Base-by-base conservation (phyloP, 2,329 filamentous ascomycete species). In the Alternaria arborescens region DNA sequence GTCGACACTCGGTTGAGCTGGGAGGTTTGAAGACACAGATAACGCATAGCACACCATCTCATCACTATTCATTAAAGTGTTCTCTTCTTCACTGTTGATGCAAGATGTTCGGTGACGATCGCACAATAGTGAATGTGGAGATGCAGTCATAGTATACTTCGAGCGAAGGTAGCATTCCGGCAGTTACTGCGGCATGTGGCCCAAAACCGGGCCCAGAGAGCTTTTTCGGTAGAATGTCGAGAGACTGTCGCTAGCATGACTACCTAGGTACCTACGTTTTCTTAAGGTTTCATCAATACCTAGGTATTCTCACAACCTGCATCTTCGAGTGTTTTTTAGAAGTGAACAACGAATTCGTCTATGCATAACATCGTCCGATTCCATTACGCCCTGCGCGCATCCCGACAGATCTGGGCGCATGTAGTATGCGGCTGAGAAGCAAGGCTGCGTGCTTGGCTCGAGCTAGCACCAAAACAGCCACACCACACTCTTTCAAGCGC, bases 381-480 rank as follows among this genome's bases (percentile, higher is more conserved):
- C 28, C 4, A 48, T 48, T 28, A 3, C 44, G 28, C 30, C 28
- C 28, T 34, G 28, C 44, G 28, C 44, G 30, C 11, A 22, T 20
- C 28, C 32, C 28, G 44, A 48, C 7, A 30, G 28, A 48, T 34
- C 44, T 48, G 28, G 28, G 28, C 44, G 44, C 44, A 34, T 18
- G 6, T 48, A 48, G 28, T 20, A 48, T 16, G 44, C 44, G 44
- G 38, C 44, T 48, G 44, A 34, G 20, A 48, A 48, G 44, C 28
- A 48, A 34, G 12, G 28, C 44, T 34, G 28, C 38, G 38, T n/a
- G 8, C 8, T 40, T 5, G 7, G 28, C 12, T 16, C 18, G 18
- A 32, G 5, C 44, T 48, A 48, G 28, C 44, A 48, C 44, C 2
- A 1, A 48, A 20, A 7, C 44, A 14, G 11, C 28, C 6, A 32